Evolutionary conservation across 2,329 filamentous ascomycete genomes (phyloP).

Genomic region (Coniochaeta pulveracea): DNA sequence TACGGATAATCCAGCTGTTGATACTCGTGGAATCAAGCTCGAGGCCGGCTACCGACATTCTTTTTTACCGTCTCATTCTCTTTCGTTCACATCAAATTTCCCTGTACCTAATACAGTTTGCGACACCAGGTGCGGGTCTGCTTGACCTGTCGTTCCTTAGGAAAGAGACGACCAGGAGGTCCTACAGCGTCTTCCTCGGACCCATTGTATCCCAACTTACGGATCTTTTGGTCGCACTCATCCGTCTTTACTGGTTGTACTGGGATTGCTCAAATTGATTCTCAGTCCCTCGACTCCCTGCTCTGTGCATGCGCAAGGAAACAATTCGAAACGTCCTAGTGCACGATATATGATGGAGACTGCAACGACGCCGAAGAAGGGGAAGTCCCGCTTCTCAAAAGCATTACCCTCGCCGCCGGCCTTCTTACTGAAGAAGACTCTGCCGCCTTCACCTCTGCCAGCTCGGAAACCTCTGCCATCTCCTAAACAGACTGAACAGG

Average conservation of each 20-base stretch:
- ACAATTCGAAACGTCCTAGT: no score
- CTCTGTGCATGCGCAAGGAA: no score
- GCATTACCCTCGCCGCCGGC: conserved; percentile 40
- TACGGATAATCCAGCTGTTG: no score
- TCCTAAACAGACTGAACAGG: no score
- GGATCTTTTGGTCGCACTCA: no score
- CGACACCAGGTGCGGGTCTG: conserved; percentile 16
- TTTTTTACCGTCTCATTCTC: neutral
- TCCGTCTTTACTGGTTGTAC: no score
- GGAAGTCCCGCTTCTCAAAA: conserved; percentile 47
- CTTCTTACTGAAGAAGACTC: conserved; percentile 7
- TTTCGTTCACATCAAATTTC: conserved; percentile 3
- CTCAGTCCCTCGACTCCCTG: no score
- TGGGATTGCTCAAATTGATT: no score
- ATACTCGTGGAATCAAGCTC: no score
- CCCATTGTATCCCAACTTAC: no score
- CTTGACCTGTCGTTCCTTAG: conserved; percentile 9
- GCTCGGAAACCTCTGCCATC: conserved; percentile 3
- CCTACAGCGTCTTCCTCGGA: neutral
- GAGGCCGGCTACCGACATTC: conserved; percentile 4
- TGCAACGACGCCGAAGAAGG: conserved; percentile 19
- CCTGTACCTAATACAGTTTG: conserved; percentile 12
- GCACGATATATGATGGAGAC: conserved; percentile 13
- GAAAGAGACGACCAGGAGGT: conserved; percentile 6
- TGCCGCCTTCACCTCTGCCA: conserved; percentile 6